phyloP scores from a whole-genome alignment of 768 basidiomycete genomes.

The Mycena leptocephala region DNA sequence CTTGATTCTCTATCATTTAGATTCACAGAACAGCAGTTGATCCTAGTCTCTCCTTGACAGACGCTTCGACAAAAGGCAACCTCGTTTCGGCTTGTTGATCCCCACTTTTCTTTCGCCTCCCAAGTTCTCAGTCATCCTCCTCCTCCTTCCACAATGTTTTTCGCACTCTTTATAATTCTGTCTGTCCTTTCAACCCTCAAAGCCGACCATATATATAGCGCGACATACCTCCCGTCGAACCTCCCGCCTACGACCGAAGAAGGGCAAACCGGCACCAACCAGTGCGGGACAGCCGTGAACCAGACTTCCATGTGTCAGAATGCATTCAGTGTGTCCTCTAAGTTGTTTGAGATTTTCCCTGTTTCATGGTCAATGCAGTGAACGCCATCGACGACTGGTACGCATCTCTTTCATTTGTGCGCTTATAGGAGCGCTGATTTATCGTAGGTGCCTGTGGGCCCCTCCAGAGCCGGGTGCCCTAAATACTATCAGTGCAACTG shows the following conservation, averaged over 20 bases:
- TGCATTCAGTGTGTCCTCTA: constrained; percentile 56
- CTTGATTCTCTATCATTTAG: too few relatives aligned
- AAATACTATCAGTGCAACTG: constrained; percentile 72
- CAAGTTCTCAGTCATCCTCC: too few relatives aligned
- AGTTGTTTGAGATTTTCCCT: too few relatives aligned
- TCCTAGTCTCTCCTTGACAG: too few relatives aligned
- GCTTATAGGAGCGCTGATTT: neutral
- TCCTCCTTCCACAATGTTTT: neutral
- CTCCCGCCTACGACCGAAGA: constrained; percentile 53
- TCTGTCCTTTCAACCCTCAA: neutral
- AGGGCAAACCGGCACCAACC: constrained; percentile 65
- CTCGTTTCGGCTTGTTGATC: too few relatives aligned
- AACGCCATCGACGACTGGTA: constrained; percentile 35
- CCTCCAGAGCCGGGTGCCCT: constrained; percentile 65
- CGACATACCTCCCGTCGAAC: constrained; percentile 57
- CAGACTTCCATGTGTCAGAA: constrained; percentile 70
- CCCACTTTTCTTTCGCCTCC: too few relatives aligned
- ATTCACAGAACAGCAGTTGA: too few relatives aligned
- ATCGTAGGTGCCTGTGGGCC: constrained; percentile 68
- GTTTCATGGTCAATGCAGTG: too few relatives aligned
- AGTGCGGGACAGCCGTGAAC: constrained; percentile 63
- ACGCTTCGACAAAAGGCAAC: too few relatives aligned
- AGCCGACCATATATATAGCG: constrained; percentile 45
- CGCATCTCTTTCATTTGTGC: neutral
- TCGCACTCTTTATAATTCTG: neutral